Evolutionary conservation across 1,139 yeast genomes (phyloP).

Genomic region (Candida mesenterica): DNA sequence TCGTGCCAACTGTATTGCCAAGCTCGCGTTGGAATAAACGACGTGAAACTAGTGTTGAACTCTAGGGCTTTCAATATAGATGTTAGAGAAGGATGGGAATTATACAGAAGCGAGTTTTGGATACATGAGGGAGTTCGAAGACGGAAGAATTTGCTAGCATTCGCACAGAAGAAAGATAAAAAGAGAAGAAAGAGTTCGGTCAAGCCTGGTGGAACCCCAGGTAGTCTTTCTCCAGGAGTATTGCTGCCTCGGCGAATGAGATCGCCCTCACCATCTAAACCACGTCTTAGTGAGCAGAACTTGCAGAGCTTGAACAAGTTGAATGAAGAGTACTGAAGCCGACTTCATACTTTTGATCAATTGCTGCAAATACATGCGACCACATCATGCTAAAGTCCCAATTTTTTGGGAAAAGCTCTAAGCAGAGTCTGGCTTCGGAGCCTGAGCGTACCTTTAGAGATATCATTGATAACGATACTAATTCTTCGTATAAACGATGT

Average conservation of each 20-base stretch:
- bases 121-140: slow-evolving; percentile 76
- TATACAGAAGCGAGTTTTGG: slow-evolving; percentile 93
- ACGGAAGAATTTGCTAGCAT: slow-evolving; percentile 44
- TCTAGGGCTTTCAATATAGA: slow-evolving; percentile 82
- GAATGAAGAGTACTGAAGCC: slow-evolving; percentile 3
- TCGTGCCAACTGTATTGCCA: slow-evolving; percentile 47
- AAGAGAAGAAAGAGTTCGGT: slow-evolving; percentile 28
- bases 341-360: no score
- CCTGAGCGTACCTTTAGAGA: no score
- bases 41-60: slow-evolving; percentile 70
- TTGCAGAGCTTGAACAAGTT: slow-evolving; percentile 18
- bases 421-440: no score
- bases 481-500: no score
- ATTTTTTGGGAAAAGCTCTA: no score
- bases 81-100: slow-evolving; percentile 91
- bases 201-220: slow-evolving; percentile 1
- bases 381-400: no score
- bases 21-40: slow-evolving; percentile 45
- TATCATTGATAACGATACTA: no score
- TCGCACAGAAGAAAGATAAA: slow-evolving; percentile 36
- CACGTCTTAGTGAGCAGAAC: slow-evolving; percentile 28
- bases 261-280: slow-evolving; percentile 13
- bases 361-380: no score
- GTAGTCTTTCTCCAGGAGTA: not conserved
- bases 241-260: slow-evolving; percentile 4